A percentile compares a stretch with the other conserved stretches of the same genome.
These are phyloP conservation scores for Globisporangium paddicum DNA, from an alignment of 352 stramenopile genomes.

Conservation along the genomic window DNA sequence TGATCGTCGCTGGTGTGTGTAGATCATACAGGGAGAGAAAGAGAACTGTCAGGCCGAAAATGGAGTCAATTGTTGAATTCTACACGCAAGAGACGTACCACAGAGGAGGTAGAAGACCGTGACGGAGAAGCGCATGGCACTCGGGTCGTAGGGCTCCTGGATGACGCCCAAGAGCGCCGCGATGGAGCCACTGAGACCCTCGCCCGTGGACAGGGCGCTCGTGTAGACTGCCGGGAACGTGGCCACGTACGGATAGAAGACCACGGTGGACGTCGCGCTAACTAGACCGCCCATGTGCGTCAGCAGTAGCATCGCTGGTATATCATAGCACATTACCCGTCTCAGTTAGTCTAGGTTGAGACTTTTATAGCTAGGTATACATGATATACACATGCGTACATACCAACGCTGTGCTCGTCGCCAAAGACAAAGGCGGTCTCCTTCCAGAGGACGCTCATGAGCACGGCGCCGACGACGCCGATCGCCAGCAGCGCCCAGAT, in stretches of 20 bases:
- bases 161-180: slow-evolving; percentile 52
- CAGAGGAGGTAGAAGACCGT: slow-evolving; percentile 53
- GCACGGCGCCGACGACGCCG: slow-evolving; percentile 37
- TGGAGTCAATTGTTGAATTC: no score
- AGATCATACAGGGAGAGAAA: neutral
- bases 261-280: slow-evolving; percentile 64
- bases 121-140: slow-evolving; percentile 52
- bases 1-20: slow-evolving; percentile 33
- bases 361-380: neutral
- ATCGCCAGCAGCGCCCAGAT: slow-evolving; percentile 58
- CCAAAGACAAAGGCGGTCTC: slow-evolving; percentile 48
- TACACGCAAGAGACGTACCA: slow-evolving; percentile 21
- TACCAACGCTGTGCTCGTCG: slow-evolving; percentile 45
- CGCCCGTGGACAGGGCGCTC: slow-evolving; percentile 54
- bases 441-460: slow-evolving; percentile 56
- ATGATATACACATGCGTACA: slow-evolving; percentile 1
- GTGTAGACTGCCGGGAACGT: slow-evolving; percentile 61
- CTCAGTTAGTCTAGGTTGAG: neutral
- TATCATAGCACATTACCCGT: neutral
- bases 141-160: slow-evolving; percentile 42
- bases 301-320: slow-evolving; percentile 47
- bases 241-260: slow-evolving; percentile 71
- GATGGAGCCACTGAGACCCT: slow-evolving; percentile 59
- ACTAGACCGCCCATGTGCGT: slow-evolving; percentile 64
- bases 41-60: neutral